phyloP scores from a whole-genome alignment of 1,284 basidiomycete genomes.

The Leccinum griseonigrum region DNA sequence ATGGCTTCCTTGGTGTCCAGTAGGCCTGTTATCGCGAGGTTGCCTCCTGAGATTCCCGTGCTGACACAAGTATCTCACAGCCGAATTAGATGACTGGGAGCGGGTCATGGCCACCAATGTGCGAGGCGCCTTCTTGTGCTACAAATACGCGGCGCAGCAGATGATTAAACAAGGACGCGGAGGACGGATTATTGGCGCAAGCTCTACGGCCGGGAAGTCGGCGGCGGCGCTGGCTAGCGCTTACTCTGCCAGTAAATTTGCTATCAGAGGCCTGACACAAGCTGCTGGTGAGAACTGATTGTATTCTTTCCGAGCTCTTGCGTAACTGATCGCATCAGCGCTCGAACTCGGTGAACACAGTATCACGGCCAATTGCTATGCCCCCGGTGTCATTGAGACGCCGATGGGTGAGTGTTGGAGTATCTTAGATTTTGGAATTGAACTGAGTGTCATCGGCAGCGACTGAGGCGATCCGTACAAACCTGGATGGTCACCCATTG shows the following conservation, averaged over 20 bases:
- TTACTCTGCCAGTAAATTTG: conserved; percentile 33
- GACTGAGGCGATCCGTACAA: background rate
- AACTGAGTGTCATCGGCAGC: background rate
- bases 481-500: background rate
- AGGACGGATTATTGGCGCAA: conserved; percentile 29
- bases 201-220: conserved; percentile 23
- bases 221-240: background rate
- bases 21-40: background rate
- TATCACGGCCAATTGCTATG: conserved; percentile 3
- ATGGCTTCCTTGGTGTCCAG: background rate
- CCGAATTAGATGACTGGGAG: conserved; percentile 19
- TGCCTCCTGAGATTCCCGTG: background rate
- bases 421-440: background rate
- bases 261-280: conserved; percentile 31
- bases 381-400: conserved; percentile 12
- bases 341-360: conserved; percentile 29
- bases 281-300: conserved; percentile 15
- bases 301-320: background rate
- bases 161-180: conserved; percentile 28
- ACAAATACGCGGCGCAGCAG: conserved; percentile 17
- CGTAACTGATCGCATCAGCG: conserved; percentile 9
- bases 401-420: conserved; percentile 4
- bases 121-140: conserved; percentile 22
- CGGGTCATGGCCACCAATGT: conserved; percentile 24
- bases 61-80: background rate